Evolutionary conservation across 805 yeast species (phyloP), one percentile per base, ranked within the genome.

Genomic region (Hagleromyces aurorensis): DNA sequence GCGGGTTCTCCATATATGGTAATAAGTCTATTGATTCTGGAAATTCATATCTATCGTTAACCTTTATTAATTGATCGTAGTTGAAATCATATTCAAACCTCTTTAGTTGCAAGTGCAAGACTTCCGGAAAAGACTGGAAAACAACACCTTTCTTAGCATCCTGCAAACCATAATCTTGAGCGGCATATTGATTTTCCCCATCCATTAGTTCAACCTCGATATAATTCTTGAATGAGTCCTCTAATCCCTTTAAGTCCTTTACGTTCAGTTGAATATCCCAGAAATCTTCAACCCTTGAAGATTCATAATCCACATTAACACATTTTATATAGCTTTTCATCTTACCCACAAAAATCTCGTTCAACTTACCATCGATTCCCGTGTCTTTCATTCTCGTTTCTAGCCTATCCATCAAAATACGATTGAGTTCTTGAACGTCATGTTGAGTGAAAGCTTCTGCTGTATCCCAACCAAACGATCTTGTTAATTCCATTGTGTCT

Each of bases 181-280:
- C 96, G 37, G 80, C 89, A 50, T 91, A 91, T 59, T 86, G 91
- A 55, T 91, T 91, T 50, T 91, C 98, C 18, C 97, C 99, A 34
- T 81, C 80, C 53, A 91, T 66, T 55, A 83, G 67, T 59, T 91
- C 99, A 17, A 78, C 77, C 43, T 85, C 93, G 32, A 87, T 75
- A 53, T 91, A 91, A 52, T 86, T 83, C 29, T 74, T 70, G 57
- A 91, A 91, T 0, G 96, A 78, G 30, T 76, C 78, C 32, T 72
- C 63, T 27, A 91, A 67, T 46, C 77, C 75, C 30, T 64, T 67
- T 65, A 86, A 68, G 19, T 86, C 80, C 51, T 84, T 85, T 14
- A 91, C 99, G 48, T 91, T 91, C 37, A 91, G 64, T 57, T 91
- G 98, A 38, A 91, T 82, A 63, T 91, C 98, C 99, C 99, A 91